Base-by-base conservation (phyloP, 768 basidiomycete genomes). In the Lactifluus pinguis region DNA sequence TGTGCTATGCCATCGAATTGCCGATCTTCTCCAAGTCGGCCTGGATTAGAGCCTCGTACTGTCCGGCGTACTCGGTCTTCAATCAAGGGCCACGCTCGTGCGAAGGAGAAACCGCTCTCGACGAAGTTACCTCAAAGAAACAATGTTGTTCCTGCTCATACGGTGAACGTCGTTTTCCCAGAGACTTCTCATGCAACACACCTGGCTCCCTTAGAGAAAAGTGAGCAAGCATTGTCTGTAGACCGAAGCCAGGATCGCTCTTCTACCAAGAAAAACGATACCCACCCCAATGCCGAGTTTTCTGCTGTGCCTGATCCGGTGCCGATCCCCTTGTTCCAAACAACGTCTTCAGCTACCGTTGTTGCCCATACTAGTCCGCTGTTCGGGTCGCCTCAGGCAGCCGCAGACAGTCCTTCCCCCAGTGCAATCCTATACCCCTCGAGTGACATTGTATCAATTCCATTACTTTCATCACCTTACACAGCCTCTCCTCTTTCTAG, bases 231-330 rank as follows among this genome's bases (percentile, higher is more conserved):
- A 15, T 11, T 41, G 53, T 39, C 54, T 44, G 38, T 44, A 29
- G 57, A 56, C 44, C 32, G 34, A 54, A 50, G 48, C 34, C 38
- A 54, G 52, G 45, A 45, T 52, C 57, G 39, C 51, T 49, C 57
- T 42, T 44, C 61, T 13, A 9, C 30, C 14, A 63, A 64, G 53
- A 53, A 45, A 48, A 63, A 59, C 25, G n/a, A 49, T 49, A 45
- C 42, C 38, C 41, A 69, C 44, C 61, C 67, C n/a, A 64, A 71
- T 39, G 68, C 57, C 14, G 66, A 78, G 59, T 67, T 73, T 15
- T 76, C 76, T 7, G 71, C 75, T 45, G 70, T 83, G 48, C 81
- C 83, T 13, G 75, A 76, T 62, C 82, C 82, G 61, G 75, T 76
- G 42, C 79, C 80, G 25, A 79, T 80, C 50, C 76, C 74, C 50